Conservation (phyloP, 176 grass and related monocot genomes). For the Carex kokanica region DNA sequence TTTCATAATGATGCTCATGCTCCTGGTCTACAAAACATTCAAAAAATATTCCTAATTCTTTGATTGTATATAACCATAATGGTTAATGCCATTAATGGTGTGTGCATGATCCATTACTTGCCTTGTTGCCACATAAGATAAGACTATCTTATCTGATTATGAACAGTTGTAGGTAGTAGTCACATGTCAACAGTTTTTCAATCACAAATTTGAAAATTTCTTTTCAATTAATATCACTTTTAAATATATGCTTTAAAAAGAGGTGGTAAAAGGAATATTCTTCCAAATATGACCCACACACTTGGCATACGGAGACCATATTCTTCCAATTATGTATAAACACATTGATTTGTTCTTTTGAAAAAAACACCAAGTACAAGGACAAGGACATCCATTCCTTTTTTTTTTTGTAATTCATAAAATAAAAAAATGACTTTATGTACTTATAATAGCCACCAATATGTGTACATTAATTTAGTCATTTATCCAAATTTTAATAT, state of each 20-base stretch:
- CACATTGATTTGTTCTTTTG: neutral
- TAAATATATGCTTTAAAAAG: neutral
- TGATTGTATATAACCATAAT: neutral
- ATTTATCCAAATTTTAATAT: neutral
- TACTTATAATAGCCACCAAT: neutral
- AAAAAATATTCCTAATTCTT: neutral
- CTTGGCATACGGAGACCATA: neutral
- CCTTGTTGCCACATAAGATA: neutral
- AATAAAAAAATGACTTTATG: neutral
- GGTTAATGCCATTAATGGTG: no score
- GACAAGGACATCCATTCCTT: neutral
- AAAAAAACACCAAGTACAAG: neutral
- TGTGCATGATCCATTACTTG: neutral
- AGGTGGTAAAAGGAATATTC: conserved; percentile 3
- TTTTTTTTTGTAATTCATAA: neutral
- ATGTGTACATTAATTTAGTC: neutral
- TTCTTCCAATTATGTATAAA: neutral
- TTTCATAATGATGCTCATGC: neutral
- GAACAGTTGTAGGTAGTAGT: neutral
- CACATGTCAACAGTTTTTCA: conserved; percentile 11
- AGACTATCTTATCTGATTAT: neutral
- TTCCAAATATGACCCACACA: conserved; percentile 12
- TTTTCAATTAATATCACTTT: neutral
- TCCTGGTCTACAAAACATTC: neutral
- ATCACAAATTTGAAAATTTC: neutral